These are phyloP conservation scores for Cyamopsis tetragonoloba DNA, from an alignment of 306 rosid species.

Conservation along the genomic window DNA sequence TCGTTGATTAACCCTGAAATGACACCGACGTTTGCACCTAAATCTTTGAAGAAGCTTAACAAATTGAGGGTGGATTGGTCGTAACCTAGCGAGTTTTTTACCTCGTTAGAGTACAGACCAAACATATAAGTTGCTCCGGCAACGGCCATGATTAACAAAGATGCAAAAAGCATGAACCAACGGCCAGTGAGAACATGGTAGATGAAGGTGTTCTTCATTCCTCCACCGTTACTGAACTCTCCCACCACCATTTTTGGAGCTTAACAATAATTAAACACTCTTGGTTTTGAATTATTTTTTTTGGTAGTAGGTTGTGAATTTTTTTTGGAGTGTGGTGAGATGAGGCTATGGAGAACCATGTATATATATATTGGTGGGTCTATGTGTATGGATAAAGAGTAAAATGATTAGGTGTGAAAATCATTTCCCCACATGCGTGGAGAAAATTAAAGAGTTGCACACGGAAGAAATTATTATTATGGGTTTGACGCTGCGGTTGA, in stretches of 20 bases:
- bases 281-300: too few relatives aligned
- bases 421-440: neutral
- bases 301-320: too few relatives aligned
- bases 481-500: neutral
- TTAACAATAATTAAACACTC: too few relatives aligned
- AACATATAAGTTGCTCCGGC: constrained; percentile 75
- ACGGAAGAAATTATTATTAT: neutral
- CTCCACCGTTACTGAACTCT: constrained; percentile 10
- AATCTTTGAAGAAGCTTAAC: constrained; percentile 77
- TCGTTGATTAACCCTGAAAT: constrained; percentile 64
- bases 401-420: too few relatives aligned
- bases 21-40: constrained; percentile 65
- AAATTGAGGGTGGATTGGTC: constrained; percentile 74
- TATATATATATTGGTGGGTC: neutral
- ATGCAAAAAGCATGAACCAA: constrained; percentile 78
- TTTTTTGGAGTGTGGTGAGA: too few relatives aligned
- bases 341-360: too few relatives aligned
- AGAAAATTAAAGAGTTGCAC: neutral
- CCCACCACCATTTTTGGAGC: constrained; percentile 35
- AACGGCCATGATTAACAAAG: constrained; percentile 55
- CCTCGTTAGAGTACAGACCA: constrained; percentile 48
- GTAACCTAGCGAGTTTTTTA: constrained; percentile 55
- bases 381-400: neutral
- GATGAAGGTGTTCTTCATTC: constrained; percentile 21
- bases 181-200: constrained; percentile 50